Conservation (phyloP, 805 yeast genomes). For the Jamesozyma piceae region DNA sequence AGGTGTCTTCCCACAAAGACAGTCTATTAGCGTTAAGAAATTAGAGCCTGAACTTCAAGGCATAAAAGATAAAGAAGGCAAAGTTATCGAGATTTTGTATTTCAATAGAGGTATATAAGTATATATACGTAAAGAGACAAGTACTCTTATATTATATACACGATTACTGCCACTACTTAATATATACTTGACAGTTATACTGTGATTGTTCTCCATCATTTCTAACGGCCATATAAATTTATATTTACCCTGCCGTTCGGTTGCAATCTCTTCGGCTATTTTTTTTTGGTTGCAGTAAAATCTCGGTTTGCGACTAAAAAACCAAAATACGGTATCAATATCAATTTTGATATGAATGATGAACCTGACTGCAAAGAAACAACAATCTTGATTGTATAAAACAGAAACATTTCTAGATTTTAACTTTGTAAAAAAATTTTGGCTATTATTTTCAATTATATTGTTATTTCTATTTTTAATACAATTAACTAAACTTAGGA, state of each 20-base stretch:
- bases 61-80: slow-evolving; percentile 55
- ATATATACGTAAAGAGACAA: too few relatives aligned
- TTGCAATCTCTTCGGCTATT: not conserved
- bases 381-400: not conserved
- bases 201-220: too few relatives aligned
- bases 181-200: not conserved
- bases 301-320: not conserved
- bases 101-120: slow-evolving; percentile 87
- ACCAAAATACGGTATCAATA: not conserved
- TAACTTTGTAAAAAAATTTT: not conserved
- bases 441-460: too few relatives aligned
- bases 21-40: slow-evolving; percentile 45
- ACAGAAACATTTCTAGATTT: not conserved
- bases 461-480: too few relatives aligned
- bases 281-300: not conserved
- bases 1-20: slow-evolving; percentile 90
- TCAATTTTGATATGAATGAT: too few relatives aligned
- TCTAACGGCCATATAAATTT: not conserved
- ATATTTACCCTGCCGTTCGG: not conserved
- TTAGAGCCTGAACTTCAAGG: slow-evolving; percentile 59
- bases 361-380: not conserved
- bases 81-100: slow-evolving; percentile 49
- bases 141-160: not conserved
- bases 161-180: not conserved
- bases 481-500: too few relatives aligned